phyloP scores from a whole-genome alignment of 208 protist genomes.

The Acanthamoeba lenticulata region DNA sequence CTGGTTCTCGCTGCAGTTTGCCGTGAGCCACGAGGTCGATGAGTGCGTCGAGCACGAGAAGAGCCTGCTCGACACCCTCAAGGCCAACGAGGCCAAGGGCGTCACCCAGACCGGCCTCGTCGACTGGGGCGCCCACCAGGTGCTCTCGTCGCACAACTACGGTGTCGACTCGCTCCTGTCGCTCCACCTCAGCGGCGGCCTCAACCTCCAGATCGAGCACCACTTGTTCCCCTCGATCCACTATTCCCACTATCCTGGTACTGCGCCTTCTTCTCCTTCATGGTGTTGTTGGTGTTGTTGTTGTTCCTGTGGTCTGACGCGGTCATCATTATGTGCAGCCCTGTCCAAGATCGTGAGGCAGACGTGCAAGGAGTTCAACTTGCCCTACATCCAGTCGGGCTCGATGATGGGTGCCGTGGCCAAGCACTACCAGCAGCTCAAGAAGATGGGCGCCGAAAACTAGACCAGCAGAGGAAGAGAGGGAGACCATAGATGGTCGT shows the following conservation, averaged over 20 bases:
- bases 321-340: neutral
- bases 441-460: constrained; percentile 62
- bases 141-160: constrained; percentile 72
- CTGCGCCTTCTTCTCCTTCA: neutral
- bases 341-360: constrained; percentile 73
- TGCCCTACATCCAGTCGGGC: constrained; percentile 42
- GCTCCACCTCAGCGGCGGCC: constrained; percentile 73
- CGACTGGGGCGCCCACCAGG: constrained; percentile 77
- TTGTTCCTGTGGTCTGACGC: neutral
- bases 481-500: too few species aligned
- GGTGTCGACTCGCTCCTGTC: constrained; percentile 49
- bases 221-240: constrained; percentile 78
- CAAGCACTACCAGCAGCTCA: constrained; percentile 60
- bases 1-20: constrained; percentile 73
- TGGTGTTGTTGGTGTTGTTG: neutral
- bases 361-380: constrained; percentile 72
- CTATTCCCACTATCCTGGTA: constrained; percentile 70
- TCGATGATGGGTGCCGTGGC: constrained; percentile 44
- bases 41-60: constrained; percentile 58
- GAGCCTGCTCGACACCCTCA: neutral
- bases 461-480: neutral
- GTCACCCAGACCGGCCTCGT: neutral
- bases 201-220: constrained; percentile 81
- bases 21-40: constrained; percentile 78
- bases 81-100: neutral